Evolutionary conservation across 176 grass and related monocot species (phyloP), one percentile per base, ranked within the genome.

Genomic region (Oryza glumipatula): DNA sequence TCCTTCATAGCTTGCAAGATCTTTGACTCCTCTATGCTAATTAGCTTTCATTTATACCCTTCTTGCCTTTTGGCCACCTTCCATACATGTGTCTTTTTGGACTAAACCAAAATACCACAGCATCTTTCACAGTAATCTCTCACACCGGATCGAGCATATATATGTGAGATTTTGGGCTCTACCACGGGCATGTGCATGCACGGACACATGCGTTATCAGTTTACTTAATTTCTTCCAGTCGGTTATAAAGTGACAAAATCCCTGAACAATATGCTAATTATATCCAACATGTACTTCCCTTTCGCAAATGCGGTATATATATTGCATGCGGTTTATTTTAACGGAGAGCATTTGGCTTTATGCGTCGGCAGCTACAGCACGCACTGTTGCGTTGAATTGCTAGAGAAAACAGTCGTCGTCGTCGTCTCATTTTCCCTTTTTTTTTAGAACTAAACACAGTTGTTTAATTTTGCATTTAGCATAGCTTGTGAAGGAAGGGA

Each of bases 11-110:
- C 8, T 79, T 56, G 56, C 7, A 78, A 72, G 24, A 85, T 85
- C 67, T 85, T 79, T 78, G 83, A 72, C 52, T 85, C 17, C 9
- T 41, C 7, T 21, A 16, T 47, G 24, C 17, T 26, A 46, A 11
- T 19, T 51, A 16, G 17, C 30, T 61, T 77, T 77, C 83, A 65
- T 33, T n/a, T 61, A 61, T 61, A 54, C 21, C 21, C 7, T 13
- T 65, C 43, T 45, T 84, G 67, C 60, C 30, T 84, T 84, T 85
- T 71, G 17, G 26, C 14, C 39, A 41, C 7, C 51, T 41, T 33
- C 6, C 4, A 47, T 78, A 48, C 11, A 0, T 7, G 67, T 45
- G 23, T 36, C 54, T 63, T 77, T 72, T 60, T 63, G 3, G 15
- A 71, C 47, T 61, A 45, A 78, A 32, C 28, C 12, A 45, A 28